A percentile compares a stretch with the other conserved stretches of the same genome.
Evolutionary conservation across 2,329 filamentous ascomycete genomes (phyloP).

Genomic region (Tolypocladium album): DNA sequence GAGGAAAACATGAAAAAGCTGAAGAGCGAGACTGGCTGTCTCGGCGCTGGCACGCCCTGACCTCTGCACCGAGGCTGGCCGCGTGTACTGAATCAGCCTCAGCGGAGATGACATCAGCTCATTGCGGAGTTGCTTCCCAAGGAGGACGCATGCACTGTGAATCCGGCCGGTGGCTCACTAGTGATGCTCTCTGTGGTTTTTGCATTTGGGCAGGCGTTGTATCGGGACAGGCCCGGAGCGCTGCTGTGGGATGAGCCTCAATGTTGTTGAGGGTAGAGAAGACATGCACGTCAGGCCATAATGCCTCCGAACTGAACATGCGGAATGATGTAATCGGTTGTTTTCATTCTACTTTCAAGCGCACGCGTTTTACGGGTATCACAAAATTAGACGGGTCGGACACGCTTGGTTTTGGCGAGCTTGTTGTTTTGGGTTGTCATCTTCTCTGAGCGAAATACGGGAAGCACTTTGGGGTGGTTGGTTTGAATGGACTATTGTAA

Average conservation of each 20-base stretch:
- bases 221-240: not conserved
- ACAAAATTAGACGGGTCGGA: not conserved
- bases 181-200: not conserved
- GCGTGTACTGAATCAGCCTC: not conserved
- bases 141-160: not conserved
- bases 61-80: not conserved
- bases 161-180: not conserved
- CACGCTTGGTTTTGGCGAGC: not conserved
- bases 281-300: not conserved
- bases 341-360: not conserved
- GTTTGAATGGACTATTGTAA: not conserved
- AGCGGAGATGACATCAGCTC: no score
- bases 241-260: not conserved
- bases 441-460: not conserved
- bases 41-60: not conserved
- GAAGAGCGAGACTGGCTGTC: constrained; percentile 19
- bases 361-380: not conserved
- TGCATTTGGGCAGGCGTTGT: not conserved
- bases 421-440: not conserved
- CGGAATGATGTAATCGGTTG: not conserved
- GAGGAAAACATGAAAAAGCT: constrained; percentile 43
- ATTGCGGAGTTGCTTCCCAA: not conserved
- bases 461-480: not conserved
- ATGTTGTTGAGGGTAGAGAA: not conserved
- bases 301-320: not conserved